Evolutionary conservation across 2,329 filamentous ascomycete genomes (phyloP), one percentile per base, ranked within the genome.

Genomic region (Blastomyces silverae): DNA sequence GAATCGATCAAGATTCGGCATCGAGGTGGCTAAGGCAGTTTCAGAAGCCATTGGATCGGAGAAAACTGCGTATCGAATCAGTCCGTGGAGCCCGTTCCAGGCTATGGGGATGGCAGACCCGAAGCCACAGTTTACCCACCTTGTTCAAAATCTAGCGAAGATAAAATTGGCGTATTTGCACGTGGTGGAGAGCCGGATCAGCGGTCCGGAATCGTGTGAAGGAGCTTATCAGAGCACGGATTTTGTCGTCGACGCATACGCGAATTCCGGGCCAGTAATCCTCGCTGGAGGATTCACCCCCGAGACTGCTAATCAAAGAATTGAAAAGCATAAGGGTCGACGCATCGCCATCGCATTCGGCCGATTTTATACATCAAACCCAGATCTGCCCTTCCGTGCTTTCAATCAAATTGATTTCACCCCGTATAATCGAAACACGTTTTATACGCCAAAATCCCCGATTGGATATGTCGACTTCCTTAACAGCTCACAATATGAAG

Each of bases 151-250:
- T 53, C 75, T 86, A 13, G 82, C 80, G 63, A 73, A 77, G 34
- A 72, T 87, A 0, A 79, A 81, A 1, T 75, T 90, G 17, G 82
- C 85, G 0, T 89, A 86, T 70, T 71, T 88, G 1, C 86, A 89
- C 71, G 65, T 88, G 0, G 76, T 89, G 8, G 85, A 89, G 70
- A 80, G 84, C 0, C 80, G 85, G 0, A 75, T 86, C 64, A 58
- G 67, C 20, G 67, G 66, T 22, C 56, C 66, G 20, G 60, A 64
- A 42, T 64, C 66, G 50, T 50, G 73, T 2, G 79, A 82, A 60
- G 67, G 68, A 1, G 73, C 20, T 25, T 15, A 25, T 28, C 22
- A 60, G 22, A 48, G 58, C 22, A 60, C 46, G 5, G n/a, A 62
- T 22, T 37, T 79, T 69, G 71, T 83, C 60, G 61, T 83, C 46